phyloP scores from a whole-genome alignment of 2,329 filamentous ascomycete genomes.

The Nemania bipapillata region DNA sequence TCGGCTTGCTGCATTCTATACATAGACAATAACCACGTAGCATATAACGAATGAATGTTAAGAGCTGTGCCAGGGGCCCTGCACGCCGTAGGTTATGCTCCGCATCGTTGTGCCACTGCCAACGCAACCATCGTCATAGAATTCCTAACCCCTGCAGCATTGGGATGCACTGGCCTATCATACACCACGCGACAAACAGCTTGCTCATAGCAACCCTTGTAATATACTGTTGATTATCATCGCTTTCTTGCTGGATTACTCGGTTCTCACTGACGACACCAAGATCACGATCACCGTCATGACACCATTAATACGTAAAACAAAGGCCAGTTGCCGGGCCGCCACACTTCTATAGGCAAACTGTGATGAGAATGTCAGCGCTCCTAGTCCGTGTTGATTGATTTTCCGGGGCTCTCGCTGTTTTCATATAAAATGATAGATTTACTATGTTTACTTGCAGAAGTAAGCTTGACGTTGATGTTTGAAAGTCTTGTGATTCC shows the following conservation, averaged over 20 bases:
- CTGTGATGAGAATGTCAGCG: not conserved
- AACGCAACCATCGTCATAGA: conserved; percentile 45
- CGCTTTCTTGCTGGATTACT: conserved; percentile 18
- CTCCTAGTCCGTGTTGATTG: not conserved
- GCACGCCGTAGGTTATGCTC: conserved; percentile 20
- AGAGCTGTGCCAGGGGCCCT: not conserved
- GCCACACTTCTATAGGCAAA: not conserved
- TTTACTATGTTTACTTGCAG: not conserved
- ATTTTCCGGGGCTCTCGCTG: not conserved
- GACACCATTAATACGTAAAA: conserved; percentile 42
- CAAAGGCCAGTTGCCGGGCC: conserved; percentile 5
- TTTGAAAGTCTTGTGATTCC: not conserved
- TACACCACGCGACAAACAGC: conserved; percentile 4
- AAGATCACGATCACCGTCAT: conserved; percentile 33
- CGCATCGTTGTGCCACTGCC: conserved; percentile 27
- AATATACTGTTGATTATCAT: conserved; percentile 17
- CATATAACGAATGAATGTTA: not conserved
- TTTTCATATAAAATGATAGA: not conserved
- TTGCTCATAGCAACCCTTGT: conserved; percentile 19
- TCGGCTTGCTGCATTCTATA: not conserved
- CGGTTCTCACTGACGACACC: conserved; percentile 13
- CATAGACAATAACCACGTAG: not conserved
- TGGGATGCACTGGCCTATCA: conserved; percentile 40
- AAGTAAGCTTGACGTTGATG: too few relatives aligned
- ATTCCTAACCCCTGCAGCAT: conserved; percentile 37